phyloP scores from a whole-genome alignment of 176 grass and related monocot species.

The Tuctoria greenei region DNA sequence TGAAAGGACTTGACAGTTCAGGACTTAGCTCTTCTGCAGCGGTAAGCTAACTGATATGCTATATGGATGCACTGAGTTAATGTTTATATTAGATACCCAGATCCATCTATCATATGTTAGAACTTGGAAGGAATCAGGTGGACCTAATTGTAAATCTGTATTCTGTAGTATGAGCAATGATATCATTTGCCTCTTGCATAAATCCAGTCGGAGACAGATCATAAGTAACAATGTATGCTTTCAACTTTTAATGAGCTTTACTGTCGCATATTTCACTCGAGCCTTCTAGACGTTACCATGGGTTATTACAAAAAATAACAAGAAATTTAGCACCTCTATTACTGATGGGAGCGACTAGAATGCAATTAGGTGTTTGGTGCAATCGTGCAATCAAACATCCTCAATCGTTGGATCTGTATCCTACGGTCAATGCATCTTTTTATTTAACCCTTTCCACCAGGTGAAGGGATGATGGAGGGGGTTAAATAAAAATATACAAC shows the following conservation, averaged over 20 bases:
- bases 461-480: no score
- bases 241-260: neutral
- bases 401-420: no score
- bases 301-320: neutral
- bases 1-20: slow-evolving; percentile 87
- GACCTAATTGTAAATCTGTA: neutral
- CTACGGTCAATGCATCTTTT: no score
- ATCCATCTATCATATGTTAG: slow-evolving; percentile 1
- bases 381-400: no score
- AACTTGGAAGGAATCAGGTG: slow-evolving; percentile 7
- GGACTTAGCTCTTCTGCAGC: slow-evolving; percentile 97
- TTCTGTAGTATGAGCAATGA: neutral
- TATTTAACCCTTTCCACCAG: no score
- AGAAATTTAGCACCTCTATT: neutral
- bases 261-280: neutral
- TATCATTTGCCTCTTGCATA: slow-evolving; percentile 3
- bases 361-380: no score
- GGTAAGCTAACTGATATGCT: slow-evolving; percentile 50
- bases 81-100: neutral
- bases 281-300: neutral
- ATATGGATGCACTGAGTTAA: slow-evolving; percentile 7
- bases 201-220: slow-evolving; percentile 5
- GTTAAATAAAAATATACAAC: no score
- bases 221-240: neutral
- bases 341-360: no score